phyloP scores from a whole-genome alignment of 73 alveolate genomes.

The Uronychia binucleata region DNA sequence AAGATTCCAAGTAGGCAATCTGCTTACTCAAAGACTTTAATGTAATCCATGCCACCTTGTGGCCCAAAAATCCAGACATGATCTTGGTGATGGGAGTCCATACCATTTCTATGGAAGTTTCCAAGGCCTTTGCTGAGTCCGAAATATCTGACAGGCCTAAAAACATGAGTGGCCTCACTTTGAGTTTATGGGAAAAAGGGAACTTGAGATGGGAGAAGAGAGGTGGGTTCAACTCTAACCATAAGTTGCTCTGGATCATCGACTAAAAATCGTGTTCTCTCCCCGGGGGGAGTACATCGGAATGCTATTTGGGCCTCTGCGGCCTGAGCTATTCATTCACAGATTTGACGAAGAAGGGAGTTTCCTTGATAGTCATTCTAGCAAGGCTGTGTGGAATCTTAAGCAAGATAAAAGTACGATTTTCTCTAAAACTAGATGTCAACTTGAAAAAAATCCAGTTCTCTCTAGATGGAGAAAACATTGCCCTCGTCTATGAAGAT shows the following conservation, averaged over 20 bases:
- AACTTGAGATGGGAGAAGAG: too few species aligned
- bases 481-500: background rate
- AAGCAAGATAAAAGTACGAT: background rate
- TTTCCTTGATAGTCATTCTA: background rate
- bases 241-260: background rate
- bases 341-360: background rate
- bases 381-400: background rate
- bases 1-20: background rate
- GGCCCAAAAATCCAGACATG: background rate
- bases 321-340: background rate
- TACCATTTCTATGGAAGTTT: background rate
- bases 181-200: background rate
- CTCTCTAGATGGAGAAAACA: background rate
- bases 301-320: background rate
- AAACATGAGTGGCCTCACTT: background rate
- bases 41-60: background rate
- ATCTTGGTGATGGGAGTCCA: background rate
- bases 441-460: background rate
- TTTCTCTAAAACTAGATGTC: background rate
- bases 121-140: background rate
- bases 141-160: background rate
- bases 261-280: background rate
- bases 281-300: background rate
- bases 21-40: background rate
- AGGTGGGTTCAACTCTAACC: background rate